Percentiles rank a stretch among this genome's conserved stretches.
phyloP scores from a whole-genome alignment of 2,329 filamentous ascomycete species.

The Elsinoe perseae region DNA sequence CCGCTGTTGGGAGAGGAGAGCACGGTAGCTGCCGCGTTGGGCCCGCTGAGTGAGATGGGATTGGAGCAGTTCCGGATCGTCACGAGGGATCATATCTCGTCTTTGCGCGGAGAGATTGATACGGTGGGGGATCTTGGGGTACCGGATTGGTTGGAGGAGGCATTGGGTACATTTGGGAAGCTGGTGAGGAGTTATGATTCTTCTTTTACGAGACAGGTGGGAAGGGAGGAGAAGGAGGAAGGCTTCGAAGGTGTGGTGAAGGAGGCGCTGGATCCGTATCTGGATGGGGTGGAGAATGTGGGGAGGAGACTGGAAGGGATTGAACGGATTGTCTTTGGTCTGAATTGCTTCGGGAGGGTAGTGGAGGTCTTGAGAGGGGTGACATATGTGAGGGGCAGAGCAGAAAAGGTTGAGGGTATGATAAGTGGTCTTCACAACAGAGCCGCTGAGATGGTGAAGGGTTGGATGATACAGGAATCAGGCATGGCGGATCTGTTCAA shows the following conservation, averaged over 20 bases:
- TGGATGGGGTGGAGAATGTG: slow-evolving; percentile 65
- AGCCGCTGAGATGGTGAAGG: slow-evolving; percentile 50
- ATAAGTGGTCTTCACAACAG: slow-evolving; percentile 34
- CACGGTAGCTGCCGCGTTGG: slow-evolving; percentile 60
- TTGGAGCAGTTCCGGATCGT: slow-evolving; percentile 74
- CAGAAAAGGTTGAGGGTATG: slow-evolving; percentile 27
- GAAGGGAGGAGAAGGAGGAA: slow-evolving; percentile 45
- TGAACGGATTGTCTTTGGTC: slow-evolving; percentile 56
- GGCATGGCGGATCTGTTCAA: slow-evolving; percentile 60
- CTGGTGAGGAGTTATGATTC: slow-evolving; percentile 85
- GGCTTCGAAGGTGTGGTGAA: slow-evolving; percentile 68
- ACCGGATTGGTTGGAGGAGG: slow-evolving; percentile 72
- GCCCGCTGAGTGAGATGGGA: slow-evolving; percentile 64
- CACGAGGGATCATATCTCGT: slow-evolving; percentile 70
- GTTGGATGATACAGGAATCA: slow-evolving; percentile 66
- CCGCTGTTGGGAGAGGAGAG: slow-evolving; percentile 67
- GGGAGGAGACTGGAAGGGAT: slow-evolving; percentile 53
- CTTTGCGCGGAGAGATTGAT: slow-evolving; percentile 64
- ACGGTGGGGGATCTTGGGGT: slow-evolving; percentile 65
- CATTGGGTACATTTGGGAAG: slow-evolving; percentile 65
- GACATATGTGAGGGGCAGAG: slow-evolving; percentile 54
- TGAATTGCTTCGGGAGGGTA: slow-evolving; percentile 62
- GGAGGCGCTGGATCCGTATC: slow-evolving; percentile 79
- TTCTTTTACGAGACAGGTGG: slow-evolving; percentile 52
- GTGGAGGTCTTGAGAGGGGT: slow-evolving; percentile 50